A percentile compares a stretch with the other conserved stretches of the same genome.
Evolutionary conservation across 129 eudicot genomes (phyloP).

Genomic region (Apium graveolens): DNA sequence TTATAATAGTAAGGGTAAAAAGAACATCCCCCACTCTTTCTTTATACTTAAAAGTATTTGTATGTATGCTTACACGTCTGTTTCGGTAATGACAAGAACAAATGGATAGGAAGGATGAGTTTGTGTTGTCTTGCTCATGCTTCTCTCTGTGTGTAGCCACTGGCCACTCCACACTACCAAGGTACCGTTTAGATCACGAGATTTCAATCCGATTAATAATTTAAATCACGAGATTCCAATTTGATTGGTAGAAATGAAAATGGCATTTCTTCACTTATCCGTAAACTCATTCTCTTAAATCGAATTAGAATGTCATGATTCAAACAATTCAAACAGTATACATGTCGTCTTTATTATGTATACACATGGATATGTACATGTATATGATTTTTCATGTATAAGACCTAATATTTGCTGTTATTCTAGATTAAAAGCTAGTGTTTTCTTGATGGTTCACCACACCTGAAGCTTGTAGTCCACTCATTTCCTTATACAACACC

Average conservation of each 20-base stretch:
- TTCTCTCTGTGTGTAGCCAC: not conserved
- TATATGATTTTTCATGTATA: not conserved
- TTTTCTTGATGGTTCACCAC: conserved; percentile 14
- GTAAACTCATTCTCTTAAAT: no score
- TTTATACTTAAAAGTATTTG: not conserved
- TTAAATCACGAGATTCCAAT: no score
- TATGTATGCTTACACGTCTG: conserved; percentile 6
- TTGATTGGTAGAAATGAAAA: no score
- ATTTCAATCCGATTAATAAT: no score
- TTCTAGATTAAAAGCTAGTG: not conserved
- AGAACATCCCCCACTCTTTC: not conserved
- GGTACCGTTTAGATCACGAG: no score
- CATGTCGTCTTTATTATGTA: no score
- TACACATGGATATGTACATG: not conserved
- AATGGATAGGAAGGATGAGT: conserved; percentile 46
- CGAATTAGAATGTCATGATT: no score
- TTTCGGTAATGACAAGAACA: conserved; percentile 34
- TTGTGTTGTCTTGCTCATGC: conserved; percentile 31
- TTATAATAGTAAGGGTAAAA: conserved; percentile 17
- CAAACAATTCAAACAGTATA: no score
- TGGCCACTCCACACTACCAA: not conserved
- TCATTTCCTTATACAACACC: conserved; percentile 18
- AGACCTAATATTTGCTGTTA: not conserved
- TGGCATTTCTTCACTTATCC: no score
- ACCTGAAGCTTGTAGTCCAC: conserved; percentile 15